These are phyloP conservation scores for Lagenidium giganteum DNA, from an alignment of 352 stramenopile genomes.

Conservation along the genomic window DNA sequence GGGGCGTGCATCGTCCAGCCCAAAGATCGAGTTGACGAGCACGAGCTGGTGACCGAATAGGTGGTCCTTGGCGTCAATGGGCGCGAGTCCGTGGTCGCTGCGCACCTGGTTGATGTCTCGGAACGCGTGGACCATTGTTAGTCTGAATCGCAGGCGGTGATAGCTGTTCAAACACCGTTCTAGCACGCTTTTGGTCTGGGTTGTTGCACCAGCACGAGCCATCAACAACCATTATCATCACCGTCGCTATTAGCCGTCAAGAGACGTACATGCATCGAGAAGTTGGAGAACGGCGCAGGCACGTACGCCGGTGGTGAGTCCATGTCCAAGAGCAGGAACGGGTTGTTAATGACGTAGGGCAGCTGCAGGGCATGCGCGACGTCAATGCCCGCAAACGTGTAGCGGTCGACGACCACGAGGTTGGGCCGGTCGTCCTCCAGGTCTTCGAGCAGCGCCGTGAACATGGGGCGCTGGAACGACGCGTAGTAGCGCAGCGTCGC, in stretches of 20 bases:
- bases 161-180: constrained; percentile 79
- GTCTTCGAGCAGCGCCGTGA: constrained; percentile 42
- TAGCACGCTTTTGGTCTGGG: constrained; percentile 59
- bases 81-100: constrained; percentile 37
- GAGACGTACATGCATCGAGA: constrained; percentile 65
- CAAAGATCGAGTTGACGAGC: constrained; percentile 80
- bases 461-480: constrained; percentile 80
- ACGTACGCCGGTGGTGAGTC: constrained; percentile 77
- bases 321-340: constrained; percentile 80
- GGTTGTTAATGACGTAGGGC: constrained; percentile 80
- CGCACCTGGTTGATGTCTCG: constrained; percentile 63
- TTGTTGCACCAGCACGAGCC: background rate
- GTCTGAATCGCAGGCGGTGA: constrained; percentile 67
- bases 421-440: constrained; percentile 60
- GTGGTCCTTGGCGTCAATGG: constrained; percentile 45
- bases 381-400: constrained; percentile 79
- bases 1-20: constrained; percentile 69
- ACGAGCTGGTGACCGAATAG: constrained; percentile 58
- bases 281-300: constrained; percentile 78
- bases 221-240: constrained; percentile 7
- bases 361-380: constrained; percentile 49
- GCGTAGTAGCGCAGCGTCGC: constrained; percentile 66
- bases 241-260: background rate
- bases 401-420: constrained; percentile 72
- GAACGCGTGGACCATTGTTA: constrained; percentile 54